These are phyloP conservation scores for Astrothelium subdiscretum DNA, from an alignment of 495 filamentous ascomycete species.

Conservation along the genomic window DNA sequence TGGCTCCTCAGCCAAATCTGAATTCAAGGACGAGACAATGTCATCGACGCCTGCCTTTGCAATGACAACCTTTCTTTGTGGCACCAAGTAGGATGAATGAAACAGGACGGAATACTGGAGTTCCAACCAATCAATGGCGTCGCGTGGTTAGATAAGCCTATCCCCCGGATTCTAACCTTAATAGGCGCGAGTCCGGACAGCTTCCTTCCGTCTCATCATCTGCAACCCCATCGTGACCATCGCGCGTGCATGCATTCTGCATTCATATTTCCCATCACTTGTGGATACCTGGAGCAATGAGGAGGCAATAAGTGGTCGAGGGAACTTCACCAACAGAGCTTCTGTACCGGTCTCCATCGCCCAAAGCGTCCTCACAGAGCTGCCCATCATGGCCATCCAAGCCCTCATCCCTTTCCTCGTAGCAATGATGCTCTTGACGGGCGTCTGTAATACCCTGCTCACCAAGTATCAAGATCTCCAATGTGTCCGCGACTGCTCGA, in stretches of 20 bases:
- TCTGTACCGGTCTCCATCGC: background rate
- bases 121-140: background rate
- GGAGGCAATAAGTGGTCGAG: background rate
- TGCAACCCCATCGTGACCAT: background rate
- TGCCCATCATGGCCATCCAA: conserved; percentile 39
- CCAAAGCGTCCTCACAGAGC: no score
- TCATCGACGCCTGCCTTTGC: no score
- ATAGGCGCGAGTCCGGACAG: background rate
- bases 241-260: background rate
- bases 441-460: conserved; percentile 92
- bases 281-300: background rate
- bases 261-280: background rate
- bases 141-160: background rate
- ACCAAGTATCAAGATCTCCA: conserved; percentile 97
- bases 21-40: no score
- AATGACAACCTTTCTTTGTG: background rate
- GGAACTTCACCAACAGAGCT: background rate
- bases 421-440: conserved; percentile 82
- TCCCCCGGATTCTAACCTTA: background rate
- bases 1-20: no score
- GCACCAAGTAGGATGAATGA: background rate
- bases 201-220: background rate
- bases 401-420: conserved; percentile 71
- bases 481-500: conserved; percentile 84
- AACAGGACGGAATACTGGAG: background rate